Base-by-base conservation (phyloP, 441 rosid genomes). In the Eutrema salsugineum region DNA sequence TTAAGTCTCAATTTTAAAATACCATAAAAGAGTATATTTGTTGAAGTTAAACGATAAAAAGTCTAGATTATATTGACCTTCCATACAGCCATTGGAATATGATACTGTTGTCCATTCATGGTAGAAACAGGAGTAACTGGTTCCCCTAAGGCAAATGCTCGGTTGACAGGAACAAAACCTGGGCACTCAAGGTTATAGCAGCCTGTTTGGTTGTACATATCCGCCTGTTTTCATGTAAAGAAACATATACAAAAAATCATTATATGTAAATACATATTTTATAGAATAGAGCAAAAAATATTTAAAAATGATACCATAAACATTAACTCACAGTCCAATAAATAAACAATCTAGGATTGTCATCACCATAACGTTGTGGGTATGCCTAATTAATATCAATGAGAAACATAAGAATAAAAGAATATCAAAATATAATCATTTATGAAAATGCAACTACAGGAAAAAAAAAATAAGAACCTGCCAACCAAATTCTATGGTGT, bases 401-500 rank as follows among this genome's bases (percentile, higher is more conserved):
- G 27, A 20, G n/a, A 11, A 47, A 22, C 27, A 4, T 10, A 20
- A 48, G 6, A 48, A 19, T 4, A 48, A 4, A 48, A 48, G 10
- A 33, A 33, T 0, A 8, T 19, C 8, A 9, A 11, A 47, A 15
- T 19, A 8, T 20, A 8, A 17, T 2, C 4, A 16, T 35, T 4
- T 35, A 33, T 35, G 11, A 16, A 20, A 0, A 33, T 33, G 3
- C 10, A 33, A 6, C 35, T 7, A 15, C 2, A 43, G n/a, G n/a
- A 43, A 11, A 9, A 5, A 11, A 0, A 15, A 38, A 14, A 0
- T 5, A 54, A 42, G 3, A 11, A 80, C 87, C 88, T 84, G 88
- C 88, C 88, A 84, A 38, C 86, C 88, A 27, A 73, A 82, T 78
- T 84, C 86, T 14, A 82, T 66, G 57, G 68, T 75, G 15, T 80